These are phyloP conservation scores for Aspergillus sclerotioniger DNA, from an alignment of 495 filamentous ascomycete species.

Conservation along the genomic window DNA sequence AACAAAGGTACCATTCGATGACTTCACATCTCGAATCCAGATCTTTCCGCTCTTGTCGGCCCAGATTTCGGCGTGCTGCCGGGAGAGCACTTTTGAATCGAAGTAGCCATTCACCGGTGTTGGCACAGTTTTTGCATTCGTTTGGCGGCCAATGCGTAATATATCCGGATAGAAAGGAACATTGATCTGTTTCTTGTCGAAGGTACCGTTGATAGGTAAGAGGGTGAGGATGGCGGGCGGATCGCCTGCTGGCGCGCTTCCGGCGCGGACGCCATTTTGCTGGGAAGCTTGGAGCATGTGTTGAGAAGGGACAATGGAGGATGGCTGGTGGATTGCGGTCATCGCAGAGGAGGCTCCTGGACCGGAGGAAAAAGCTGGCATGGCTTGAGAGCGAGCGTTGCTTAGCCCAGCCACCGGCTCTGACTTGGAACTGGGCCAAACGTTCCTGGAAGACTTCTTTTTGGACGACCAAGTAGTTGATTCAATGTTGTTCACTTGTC, in stretches of 20 bases:
- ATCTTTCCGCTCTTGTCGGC: conserved; percentile 86
- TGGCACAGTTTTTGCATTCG: conserved; percentile 91
- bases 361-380: conserved; percentile 63
- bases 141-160: conserved; percentile 90
- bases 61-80: conserved; percentile 96
- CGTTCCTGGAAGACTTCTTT: conserved; percentile 66
- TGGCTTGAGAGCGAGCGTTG: conserved; percentile 59
- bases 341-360: conserved; percentile 65
- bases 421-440: conserved; percentile 71
- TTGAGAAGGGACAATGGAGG: conserved; percentile 70
- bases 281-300: conserved; percentile 60
- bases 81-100: conserved; percentile 93
- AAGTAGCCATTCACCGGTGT: conserved; percentile 91
- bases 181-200: conserved; percentile 92
- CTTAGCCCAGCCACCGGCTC: conserved; percentile 65
- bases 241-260: conserved; percentile 53
- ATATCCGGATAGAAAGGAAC: conserved; percentile 88
- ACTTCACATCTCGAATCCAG: conserved; percentile 96
- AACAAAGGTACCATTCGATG: conserved; percentile 97
- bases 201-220: conserved; percentile 86
- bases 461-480: conserved; percentile 54
- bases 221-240: conserved; percentile 75
- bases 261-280: conserved; percentile 62
- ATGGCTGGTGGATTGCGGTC: conserved; percentile 72
- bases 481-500: conserved; percentile 39